Evolutionary conservation across 805 yeast genomes (phyloP).

Genomic region (Yarrowia sp.): DNA sequence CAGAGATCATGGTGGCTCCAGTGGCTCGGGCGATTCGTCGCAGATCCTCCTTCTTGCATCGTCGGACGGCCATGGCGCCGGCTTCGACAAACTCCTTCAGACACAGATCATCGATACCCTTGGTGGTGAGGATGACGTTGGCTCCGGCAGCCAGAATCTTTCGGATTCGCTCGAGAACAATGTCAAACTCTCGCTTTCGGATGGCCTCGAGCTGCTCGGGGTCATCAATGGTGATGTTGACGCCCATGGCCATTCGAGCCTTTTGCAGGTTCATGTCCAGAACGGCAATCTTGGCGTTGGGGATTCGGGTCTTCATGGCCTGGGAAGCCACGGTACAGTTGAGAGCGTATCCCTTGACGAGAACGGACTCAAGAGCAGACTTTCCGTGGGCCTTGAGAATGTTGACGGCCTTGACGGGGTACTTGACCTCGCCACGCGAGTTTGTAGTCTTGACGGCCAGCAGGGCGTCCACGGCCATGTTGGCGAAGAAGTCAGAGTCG

Average conservation of each 20-base stretch:
- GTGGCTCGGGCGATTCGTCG: slow-evolving; percentile 97
- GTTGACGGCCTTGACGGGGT: slow-evolving; percentile 97
- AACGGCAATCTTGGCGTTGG: slow-evolving; percentile 80
- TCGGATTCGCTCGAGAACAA: slow-evolving; percentile 79
- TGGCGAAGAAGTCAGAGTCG: slow-evolving; percentile 87
- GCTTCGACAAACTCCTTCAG: slow-evolving; percentile 90
- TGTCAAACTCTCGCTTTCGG: slow-evolving; percentile 85
- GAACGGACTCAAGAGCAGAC: slow-evolving; percentile 81
- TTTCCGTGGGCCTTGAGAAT: slow-evolving; percentile 96
- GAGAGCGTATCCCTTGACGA: slow-evolving; percentile 92
- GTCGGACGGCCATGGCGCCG: slow-evolving; percentile 92
- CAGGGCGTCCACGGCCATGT: slow-evolving; percentile 94
- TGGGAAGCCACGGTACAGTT: slow-evolving; percentile 97
- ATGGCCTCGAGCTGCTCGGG: slow-evolving; percentile 96
- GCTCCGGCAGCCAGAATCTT: slow-evolving; percentile 89
- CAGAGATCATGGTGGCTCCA: slow-evolving; percentile 88
- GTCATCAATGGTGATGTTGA: slow-evolving; percentile 93
- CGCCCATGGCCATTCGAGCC: slow-evolving; percentile 98
- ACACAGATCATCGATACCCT: slow-evolving; percentile 93
- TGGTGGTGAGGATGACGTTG: slow-evolving; percentile 88
- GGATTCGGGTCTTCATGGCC: slow-evolving; percentile 83
- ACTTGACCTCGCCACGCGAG: slow-evolving; percentile 83
- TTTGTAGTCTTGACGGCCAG: slow-evolving; percentile 92
- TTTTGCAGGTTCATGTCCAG: slow-evolving; percentile 93
- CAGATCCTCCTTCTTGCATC: slow-evolving; percentile 95